phyloP scores from a whole-genome alignment of 768 basidiomycete genomes.

The Serendipita sp. region DNA sequence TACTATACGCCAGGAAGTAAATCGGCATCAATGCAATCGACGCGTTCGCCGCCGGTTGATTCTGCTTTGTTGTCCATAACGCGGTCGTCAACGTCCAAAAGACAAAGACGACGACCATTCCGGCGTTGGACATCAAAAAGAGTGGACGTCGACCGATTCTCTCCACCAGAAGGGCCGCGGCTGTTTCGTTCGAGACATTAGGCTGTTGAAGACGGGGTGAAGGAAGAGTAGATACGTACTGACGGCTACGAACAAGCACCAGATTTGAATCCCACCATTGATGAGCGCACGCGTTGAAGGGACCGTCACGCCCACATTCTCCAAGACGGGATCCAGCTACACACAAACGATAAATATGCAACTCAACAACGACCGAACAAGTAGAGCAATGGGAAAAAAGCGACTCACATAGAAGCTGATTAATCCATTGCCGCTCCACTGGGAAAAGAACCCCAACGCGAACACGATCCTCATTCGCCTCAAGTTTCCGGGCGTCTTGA shows the following conservation, averaged over 20 bases:
- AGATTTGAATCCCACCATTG: constrained; percentile 47
- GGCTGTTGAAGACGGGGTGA: neutral
- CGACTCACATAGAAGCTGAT: constrained; percentile 18
- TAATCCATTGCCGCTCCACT: constrained; percentile 33
- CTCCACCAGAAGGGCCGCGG: constrained; percentile 51
- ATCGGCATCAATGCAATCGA: constrained; percentile 61
- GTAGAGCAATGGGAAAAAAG: no score
- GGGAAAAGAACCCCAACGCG: constrained; percentile 51
- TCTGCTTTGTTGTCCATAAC: constrained; percentile 20
- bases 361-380: no score
- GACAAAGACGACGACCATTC: constrained; percentile 41
- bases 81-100: constrained; percentile 38
- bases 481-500: constrained; percentile 48
- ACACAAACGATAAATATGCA: no score
- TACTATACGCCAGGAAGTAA: constrained; percentile 68
- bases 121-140: constrained; percentile 47
- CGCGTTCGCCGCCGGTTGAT: constrained; percentile 20
- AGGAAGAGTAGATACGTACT: neutral
- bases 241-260: constrained; percentile 43
- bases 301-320: constrained; percentile 41
- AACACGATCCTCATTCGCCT: constrained; percentile 53
- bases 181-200: constrained; percentile 14
- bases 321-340: constrained; percentile 42
- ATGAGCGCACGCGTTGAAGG: constrained; percentile 41
- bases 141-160: constrained; percentile 49